These are phyloP conservation scores for Phytophthora palmivora DNA, from an alignment of 352 stramenopile genomes.

Conservation along the genomic window DNA sequence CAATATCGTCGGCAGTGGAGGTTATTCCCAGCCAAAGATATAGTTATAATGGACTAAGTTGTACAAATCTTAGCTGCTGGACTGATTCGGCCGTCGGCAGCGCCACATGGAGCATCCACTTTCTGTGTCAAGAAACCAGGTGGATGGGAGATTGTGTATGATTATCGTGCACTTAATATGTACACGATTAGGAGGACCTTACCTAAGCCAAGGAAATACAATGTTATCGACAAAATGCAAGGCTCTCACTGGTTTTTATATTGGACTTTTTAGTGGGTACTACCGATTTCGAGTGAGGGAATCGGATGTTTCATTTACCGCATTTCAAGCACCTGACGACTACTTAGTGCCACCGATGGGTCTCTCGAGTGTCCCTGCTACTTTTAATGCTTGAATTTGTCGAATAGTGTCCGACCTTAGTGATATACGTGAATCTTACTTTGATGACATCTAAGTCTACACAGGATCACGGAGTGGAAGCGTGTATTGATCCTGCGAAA, in stretches of 20 bases:
- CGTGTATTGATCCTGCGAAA: conserved; percentile 32
- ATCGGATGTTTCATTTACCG: conserved; percentile 25
- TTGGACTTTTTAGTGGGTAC: conserved; percentile 33
- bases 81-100: conserved; percentile 18
- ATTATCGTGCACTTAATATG: conserved; percentile 15
- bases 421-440: conserved; percentile 19
- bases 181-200: too few relatives aligned
- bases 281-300: conserved; percentile 35
- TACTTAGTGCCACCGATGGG: conserved; percentile 32
- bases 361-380: conserved; percentile 18
- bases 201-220: conserved; percentile 28
- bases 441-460: conserved; percentile 29
- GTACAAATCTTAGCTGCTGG: neutral
- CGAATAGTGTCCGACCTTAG: conserved; percentile 5
- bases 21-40: conserved; percentile 18
- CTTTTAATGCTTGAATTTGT: too few relatives aligned
- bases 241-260: conserved; percentile 10
- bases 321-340: conserved; percentile 23
- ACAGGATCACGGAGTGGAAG: neutral
- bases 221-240: conserved; percentile 21
- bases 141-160: conserved; percentile 37
- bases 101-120: conserved; percentile 18
- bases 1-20: conserved; percentile 7
- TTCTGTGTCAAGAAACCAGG: conserved; percentile 32
- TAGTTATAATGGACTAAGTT: conserved; percentile 16